These are phyloP conservation scores for Mycena sp. DNA, from an alignment of 1,284 basidiomycete species.

Conservation along the genomic window DNA sequence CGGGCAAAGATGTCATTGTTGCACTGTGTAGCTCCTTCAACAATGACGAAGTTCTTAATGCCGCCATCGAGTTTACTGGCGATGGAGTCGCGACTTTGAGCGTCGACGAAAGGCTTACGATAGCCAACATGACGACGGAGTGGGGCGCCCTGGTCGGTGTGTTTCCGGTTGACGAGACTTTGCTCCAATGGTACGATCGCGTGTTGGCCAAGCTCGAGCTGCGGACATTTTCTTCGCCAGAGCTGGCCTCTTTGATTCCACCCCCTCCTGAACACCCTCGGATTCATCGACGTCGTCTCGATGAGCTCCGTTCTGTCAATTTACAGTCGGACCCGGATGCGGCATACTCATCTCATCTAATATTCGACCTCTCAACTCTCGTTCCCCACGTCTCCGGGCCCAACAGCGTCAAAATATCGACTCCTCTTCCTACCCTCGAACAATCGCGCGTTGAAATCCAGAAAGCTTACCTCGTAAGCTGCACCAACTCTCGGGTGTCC, in stretches of 20 bases:
- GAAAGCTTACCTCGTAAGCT: conserved; percentile 98
- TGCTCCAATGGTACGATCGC: conserved; percentile 91
- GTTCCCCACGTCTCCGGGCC: conserved; percentile 97
- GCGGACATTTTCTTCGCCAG: conserved; percentile 75
- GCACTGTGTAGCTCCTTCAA: conserved; percentile 98
- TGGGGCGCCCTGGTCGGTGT: conserved; percentile 98
- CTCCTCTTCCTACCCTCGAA: conserved; percentile 87
- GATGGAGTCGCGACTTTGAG: conserved; percentile 85
- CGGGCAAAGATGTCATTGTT: conserved; percentile 98
- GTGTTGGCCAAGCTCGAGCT: conserved; percentile 83
- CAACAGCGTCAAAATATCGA: conserved; percentile 97
- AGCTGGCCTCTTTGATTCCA: conserved; percentile 60
- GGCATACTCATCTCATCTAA: conserved; percentile 89
- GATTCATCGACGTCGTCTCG: conserved; percentile 82
- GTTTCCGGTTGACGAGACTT: conserved; percentile 91
- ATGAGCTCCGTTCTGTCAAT: conserved; percentile 66
- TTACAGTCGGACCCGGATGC: conserved; percentile 85
- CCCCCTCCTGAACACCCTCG: conserved; percentile 87
- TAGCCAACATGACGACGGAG: conserved; percentile 99
- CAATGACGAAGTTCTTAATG: conserved; percentile 96
- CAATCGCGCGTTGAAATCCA: conserved; percentile 85
- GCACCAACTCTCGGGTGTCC: conserved; percentile 97
- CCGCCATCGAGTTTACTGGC: conserved; percentile 98
- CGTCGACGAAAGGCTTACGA: conserved; percentile 95
- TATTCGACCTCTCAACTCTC: conserved; percentile 93